phyloP scores from a whole-genome alignment of 768 basidiomycete genomes.

The Phaeotremella fagi region DNA sequence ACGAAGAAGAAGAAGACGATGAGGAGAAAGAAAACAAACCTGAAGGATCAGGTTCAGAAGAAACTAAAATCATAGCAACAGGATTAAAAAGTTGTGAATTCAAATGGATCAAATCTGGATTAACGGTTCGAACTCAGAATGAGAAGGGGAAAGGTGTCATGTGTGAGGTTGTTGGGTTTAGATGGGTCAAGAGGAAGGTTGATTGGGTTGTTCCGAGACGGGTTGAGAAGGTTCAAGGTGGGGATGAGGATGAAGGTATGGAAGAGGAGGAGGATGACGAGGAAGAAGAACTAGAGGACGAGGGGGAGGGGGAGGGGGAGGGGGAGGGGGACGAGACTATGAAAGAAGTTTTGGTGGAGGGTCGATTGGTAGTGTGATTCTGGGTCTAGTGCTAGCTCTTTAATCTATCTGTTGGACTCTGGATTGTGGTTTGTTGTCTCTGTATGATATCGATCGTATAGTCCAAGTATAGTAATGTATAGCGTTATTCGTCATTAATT shows the following conservation, averaged over 20 bases:
- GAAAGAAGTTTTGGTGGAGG: too few species aligned
- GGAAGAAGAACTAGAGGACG: too few species aligned
- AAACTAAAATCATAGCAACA: background rate
- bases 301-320: too few species aligned
- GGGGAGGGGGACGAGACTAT: too few species aligned
- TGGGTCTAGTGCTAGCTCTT: too few species aligned
- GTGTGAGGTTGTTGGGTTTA: background rate
- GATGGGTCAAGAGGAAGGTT: constrained; percentile 4
- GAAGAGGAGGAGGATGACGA: background rate
- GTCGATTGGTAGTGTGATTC: too few species aligned
- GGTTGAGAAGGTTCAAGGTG: background rate
- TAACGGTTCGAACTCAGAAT: constrained; percentile 1
- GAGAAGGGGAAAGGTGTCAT: constrained; percentile 6
- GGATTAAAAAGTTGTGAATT: background rate
- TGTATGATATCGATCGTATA: too few species aligned
- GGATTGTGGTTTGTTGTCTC: too few species aligned
- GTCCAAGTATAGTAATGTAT: too few species aligned
- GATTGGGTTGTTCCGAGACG: background rate
- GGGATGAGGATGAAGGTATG: background rate
- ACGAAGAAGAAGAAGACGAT: background rate
- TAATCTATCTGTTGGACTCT: too few species aligned
- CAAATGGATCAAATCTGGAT: constrained; percentile 4
- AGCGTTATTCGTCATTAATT: too few species aligned
- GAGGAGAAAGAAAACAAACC: background rate
- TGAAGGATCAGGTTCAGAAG: background rate